A percentile compares a stretch with the other conserved stretches of the same genome.
Evolutionary conservation across 2,329 filamentous ascomycete species (phyloP).

Genomic region (Aureobasidium sp.): DNA sequence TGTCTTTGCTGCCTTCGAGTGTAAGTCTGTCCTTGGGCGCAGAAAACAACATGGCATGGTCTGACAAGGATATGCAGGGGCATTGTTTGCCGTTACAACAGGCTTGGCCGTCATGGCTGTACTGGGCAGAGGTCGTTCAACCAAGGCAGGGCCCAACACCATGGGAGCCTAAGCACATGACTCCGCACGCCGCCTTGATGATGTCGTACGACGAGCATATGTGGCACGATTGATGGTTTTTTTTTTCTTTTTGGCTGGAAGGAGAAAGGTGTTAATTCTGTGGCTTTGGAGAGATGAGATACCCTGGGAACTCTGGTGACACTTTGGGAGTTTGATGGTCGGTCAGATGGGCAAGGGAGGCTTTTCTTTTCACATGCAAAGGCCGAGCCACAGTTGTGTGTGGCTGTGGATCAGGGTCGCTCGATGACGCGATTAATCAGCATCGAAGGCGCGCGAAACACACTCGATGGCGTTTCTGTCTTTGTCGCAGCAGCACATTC

Average conservation of each 20-base stretch:
- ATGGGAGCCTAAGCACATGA: conserved; percentile 22
- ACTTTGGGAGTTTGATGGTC: not conserved
- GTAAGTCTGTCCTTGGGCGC: conserved; percentile 27
- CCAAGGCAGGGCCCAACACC: conserved; percentile 28
- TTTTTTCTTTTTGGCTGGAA: too few species aligned
- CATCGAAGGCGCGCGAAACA: conserved; percentile 14
- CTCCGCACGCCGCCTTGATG: not conserved
- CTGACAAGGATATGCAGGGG: conserved; percentile 31
- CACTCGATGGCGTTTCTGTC: not conserved
- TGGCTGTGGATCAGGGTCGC: not conserved
- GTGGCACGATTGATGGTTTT: conserved; percentile 5
- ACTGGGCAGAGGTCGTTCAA: conserved; percentile 30
- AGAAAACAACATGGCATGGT: not conserved
- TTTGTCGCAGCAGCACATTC: not conserved
- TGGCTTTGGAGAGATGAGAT: conserved; percentile 9
- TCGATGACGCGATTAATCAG: conserved; percentile 13
- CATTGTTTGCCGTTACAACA: conserved; percentile 46
- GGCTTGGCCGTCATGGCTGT: conserved; percentile 44
- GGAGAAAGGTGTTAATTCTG: not conserved
- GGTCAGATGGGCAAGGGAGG: conserved; percentile 6
- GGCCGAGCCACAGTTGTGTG: not conserved
- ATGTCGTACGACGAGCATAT: not conserved
- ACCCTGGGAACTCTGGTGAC: conserved; percentile 4
- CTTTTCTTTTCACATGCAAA: conserved; percentile 9
- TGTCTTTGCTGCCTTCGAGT: conserved; percentile 61